Evolutionary conservation across 768 basidiomycete species (phyloP).

Genomic region (Suillus subluteus): DNA sequence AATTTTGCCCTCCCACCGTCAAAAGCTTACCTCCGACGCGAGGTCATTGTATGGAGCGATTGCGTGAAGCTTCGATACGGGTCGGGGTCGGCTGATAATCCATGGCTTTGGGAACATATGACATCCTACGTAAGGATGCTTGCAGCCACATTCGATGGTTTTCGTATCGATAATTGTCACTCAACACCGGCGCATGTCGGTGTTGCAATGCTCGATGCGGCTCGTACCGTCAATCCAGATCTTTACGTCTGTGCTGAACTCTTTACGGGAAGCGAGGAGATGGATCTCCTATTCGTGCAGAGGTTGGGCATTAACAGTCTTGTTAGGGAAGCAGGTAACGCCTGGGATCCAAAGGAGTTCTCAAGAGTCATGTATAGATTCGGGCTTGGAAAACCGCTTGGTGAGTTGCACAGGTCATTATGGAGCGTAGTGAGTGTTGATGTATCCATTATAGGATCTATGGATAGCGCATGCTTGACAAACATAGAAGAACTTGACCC

Average conservation of each 20-base stretch:
- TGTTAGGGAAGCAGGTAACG: conserved; percentile 95
- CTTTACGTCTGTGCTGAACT: conserved; percentile 98
- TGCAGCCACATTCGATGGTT: conserved; percentile 88
- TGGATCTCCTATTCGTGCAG: conserved; percentile 89
- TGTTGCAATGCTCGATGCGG: conserved; percentile 90
- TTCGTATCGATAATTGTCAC: conserved; percentile 98
- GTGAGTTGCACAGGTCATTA: conserved; percentile 41
- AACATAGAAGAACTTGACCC: conserved; percentile 76
- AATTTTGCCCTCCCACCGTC: conserved; percentile 94
- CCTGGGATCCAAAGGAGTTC: conserved; percentile 85
- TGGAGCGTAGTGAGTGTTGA: background rate
- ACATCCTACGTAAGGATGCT: conserved; percentile 79
- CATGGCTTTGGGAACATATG: conserved; percentile 96
- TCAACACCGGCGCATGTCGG: conserved; percentile 98
- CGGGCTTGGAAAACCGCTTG: conserved; percentile 93
- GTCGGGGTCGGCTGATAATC: conserved; percentile 74
- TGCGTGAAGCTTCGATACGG: conserved; percentile 99
- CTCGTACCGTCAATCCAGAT: conserved; percentile 85
- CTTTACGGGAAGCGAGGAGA: conserved; percentile 95
- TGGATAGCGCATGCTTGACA: conserved; percentile 88
- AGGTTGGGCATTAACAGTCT: conserved; percentile 92
- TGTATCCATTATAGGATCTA: conserved; percentile 62
- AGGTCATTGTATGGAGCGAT: conserved; percentile 97
- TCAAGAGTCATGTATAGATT: conserved; percentile 87
- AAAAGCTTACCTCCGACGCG: conserved; percentile 92